phyloP scores from a whole-genome alignment of 139 green algal genomes.

The Chlorokybus atmophyticus region DNA sequence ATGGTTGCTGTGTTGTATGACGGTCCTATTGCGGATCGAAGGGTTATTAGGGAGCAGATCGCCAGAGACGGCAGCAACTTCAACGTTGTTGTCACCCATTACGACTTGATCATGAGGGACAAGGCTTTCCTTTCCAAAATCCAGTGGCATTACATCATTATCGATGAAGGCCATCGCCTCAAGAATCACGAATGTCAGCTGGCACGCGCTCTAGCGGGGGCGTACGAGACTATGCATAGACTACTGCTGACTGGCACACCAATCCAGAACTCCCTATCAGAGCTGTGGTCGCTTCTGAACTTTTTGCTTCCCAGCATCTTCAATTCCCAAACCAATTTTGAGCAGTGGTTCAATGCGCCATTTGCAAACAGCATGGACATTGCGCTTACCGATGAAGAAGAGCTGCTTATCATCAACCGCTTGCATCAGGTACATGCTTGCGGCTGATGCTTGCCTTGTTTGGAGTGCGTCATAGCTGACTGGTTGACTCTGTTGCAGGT shows the following conservation, averaged over 20 bases:
- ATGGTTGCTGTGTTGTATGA: slow-evolving; percentile 42
- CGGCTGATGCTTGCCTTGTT: neutral
- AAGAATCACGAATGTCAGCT: slow-evolving; percentile 56
- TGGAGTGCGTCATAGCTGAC: neutral
- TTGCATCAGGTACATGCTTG: slow-evolving; percentile 51
- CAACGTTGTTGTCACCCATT: slow-evolving; percentile 50
- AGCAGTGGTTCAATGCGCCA: slow-evolving; percentile 49
- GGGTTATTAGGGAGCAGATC: slow-evolving; percentile 22
- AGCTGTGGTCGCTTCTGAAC: slow-evolving; percentile 90
- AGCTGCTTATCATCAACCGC: slow-evolving; percentile 72
- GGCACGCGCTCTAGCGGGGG: slow-evolving; percentile 23
- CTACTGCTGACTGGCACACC: slow-evolving; percentile 63
- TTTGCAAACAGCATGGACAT: slow-evolving; percentile 26
- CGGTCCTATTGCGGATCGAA: slow-evolving; percentile 39
- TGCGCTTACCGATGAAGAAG: slow-evolving; percentile 62
- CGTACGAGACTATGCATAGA: slow-evolving; percentile 34
- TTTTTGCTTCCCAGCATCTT: slow-evolving; percentile 84
- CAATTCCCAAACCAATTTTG: slow-evolving; percentile 52
- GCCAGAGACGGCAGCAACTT: slow-evolving; percentile 20
- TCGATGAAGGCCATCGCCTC: slow-evolving; percentile 67
- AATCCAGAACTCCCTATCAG: slow-evolving; percentile 61
- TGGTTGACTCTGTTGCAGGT: slow-evolving; percentile 24
- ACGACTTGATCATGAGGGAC: slow-evolving; percentile 49
- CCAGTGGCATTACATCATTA: slow-evolving; percentile 50
- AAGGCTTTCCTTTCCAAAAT: slow-evolving; percentile 46